Evolutionary conservation across 2,329 filamentous ascomycete genomes (phyloP).

Genomic region (Fusarium algeriense): DNA sequence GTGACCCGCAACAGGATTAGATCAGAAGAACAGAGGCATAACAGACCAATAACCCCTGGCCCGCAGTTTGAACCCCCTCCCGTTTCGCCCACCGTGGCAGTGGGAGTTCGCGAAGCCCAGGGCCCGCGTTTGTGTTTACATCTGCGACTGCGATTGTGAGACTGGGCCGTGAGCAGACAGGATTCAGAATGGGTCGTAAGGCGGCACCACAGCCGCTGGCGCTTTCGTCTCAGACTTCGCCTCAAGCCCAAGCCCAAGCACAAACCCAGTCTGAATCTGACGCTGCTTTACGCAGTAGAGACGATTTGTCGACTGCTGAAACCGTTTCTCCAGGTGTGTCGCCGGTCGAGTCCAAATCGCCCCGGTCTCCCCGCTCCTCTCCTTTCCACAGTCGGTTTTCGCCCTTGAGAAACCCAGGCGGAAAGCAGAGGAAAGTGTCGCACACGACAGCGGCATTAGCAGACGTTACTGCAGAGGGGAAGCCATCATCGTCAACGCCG

Average conservation of each 20-base stretch:
- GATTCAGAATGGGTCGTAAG: conserved; percentile 66
- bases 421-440: conserved; percentile 44
- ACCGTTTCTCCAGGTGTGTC: conserved; percentile 48
- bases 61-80: conserved; percentile 37
- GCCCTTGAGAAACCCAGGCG: conserved; percentile 47
- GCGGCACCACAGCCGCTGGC: conserved; percentile 69
- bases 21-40: conserved; percentile 6
- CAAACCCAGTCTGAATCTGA: conserved; percentile 51
- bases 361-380: conserved; percentile 60
- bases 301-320: conserved; percentile 50
- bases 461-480: conserved; percentile 19
- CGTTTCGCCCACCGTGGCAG: conserved; percentile 40
- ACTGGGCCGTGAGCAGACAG: conserved; percentile 45
- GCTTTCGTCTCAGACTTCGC: conserved; percentile 51
- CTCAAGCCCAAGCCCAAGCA: conserved; percentile 24
- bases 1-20: conserved; percentile 30
- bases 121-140: conserved; percentile 34
- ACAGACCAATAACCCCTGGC: conserved; percentile 32
- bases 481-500: conserved; percentile 8
- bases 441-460: conserved; percentile 41
- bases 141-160: conserved; percentile 33
- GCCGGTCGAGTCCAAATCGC: conserved; percentile 55
- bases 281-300: conserved; percentile 50
- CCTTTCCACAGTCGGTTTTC: conserved; percentile 59
- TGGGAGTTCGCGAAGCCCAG: conserved; percentile 40